Conservation (phyloP, 2,329 filamentous ascomycete genomes). For the Pyrenophora graminea region DNA sequence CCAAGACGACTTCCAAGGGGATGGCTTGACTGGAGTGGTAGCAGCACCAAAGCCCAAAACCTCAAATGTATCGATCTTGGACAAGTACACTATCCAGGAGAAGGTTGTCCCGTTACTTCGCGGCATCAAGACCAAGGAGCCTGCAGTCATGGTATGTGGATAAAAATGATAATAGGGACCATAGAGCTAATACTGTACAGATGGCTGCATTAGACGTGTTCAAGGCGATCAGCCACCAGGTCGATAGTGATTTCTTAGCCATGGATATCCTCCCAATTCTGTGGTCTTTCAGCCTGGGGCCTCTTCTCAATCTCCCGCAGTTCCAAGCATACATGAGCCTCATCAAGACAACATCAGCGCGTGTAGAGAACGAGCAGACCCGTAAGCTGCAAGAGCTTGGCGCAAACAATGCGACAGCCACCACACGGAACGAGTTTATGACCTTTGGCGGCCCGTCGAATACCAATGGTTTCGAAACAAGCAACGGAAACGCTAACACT, state of each 20-base stretch:
- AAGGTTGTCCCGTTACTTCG: conserved; percentile 91
- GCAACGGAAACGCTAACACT: conserved; percentile 63
- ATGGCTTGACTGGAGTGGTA: conserved; percentile 75
- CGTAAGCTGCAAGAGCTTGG: conserved; percentile 85
- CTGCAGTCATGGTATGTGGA: conserved; percentile 76
- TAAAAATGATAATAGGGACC: background rate
- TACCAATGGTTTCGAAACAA: conserved; percentile 62
- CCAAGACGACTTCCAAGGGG: conserved; percentile 51
- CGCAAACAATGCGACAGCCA: conserved; percentile 59
- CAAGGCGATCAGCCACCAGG: conserved; percentile 77
- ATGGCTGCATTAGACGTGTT: conserved; percentile 87
- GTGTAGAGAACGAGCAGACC: conserved; percentile 86
- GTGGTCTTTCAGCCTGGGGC: conserved; percentile 90
- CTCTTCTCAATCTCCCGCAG: conserved; percentile 79
- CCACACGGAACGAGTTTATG: conserved; percentile 68
- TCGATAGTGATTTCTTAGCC: conserved; percentile 88
- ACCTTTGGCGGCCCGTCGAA: conserved; percentile 62
- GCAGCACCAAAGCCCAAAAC: conserved; percentile 62
- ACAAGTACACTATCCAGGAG: conserved; percentile 98
- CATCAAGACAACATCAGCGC: conserved; percentile 77
- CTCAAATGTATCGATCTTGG: conserved; percentile 75
- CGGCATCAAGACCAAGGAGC: conserved; percentile 96
- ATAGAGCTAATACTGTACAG: conserved; percentile 25
- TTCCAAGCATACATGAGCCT: conserved; percentile 90
- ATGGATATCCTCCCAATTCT: conserved; percentile 87